Percentiles rank a stretch among this genome's conserved stretches.
Conservation (phyloP, 257 asterid species). For the Solanum clarkiae region DNA sequence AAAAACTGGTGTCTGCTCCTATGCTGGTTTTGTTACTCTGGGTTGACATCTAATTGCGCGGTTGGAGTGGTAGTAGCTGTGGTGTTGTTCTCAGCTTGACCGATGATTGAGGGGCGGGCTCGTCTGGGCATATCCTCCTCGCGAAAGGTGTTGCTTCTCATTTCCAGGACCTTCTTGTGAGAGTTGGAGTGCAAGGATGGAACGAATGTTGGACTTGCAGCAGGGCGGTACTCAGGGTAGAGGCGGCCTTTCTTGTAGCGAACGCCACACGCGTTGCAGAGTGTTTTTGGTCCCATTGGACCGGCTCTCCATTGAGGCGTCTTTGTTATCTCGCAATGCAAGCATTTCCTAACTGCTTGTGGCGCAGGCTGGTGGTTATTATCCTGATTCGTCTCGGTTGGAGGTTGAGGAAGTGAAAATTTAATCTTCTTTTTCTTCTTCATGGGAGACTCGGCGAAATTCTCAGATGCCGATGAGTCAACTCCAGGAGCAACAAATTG, state of each 20-base stretch:
- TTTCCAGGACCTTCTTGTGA: background rate
- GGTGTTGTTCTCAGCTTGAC: background rate
- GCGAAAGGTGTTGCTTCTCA: background rate
- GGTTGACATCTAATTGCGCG: background rate
- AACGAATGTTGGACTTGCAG: slow-evolving; percentile 47
- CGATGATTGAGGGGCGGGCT: background rate
- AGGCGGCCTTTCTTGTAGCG: slow-evolving; percentile 50
- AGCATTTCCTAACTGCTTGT: slow-evolving; percentile 43
- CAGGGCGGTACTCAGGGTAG: slow-evolving; percentile 50
- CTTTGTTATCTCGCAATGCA: slow-evolving; percentile 50
- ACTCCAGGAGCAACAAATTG: background rate
- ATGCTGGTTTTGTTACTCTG: background rate
- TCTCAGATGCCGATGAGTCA: slow-evolving; percentile 16
- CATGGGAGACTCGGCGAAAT: slow-evolving; percentile 26
- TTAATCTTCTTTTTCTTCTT: slow-evolving; percentile 55
- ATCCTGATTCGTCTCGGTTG: slow-evolving; percentile 9
- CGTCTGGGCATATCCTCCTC: background rate
- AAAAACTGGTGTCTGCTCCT: background rate
- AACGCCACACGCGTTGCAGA: slow-evolving; percentile 55
- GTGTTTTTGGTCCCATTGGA: slow-evolving; percentile 50
- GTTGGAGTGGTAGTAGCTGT: background rate
- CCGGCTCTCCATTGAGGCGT: slow-evolving; percentile 64
- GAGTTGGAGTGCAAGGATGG: slow-evolving; percentile 37
- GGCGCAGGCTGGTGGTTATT: slow-evolving; percentile 8
- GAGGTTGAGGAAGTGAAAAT: slow-evolving; percentile 3